A percentile compares a stretch with the other conserved stretches of the same genome.
Conservation (phyloP, 2,329 filamentous ascomycete species). For the Lachnellula hyalina region DNA sequence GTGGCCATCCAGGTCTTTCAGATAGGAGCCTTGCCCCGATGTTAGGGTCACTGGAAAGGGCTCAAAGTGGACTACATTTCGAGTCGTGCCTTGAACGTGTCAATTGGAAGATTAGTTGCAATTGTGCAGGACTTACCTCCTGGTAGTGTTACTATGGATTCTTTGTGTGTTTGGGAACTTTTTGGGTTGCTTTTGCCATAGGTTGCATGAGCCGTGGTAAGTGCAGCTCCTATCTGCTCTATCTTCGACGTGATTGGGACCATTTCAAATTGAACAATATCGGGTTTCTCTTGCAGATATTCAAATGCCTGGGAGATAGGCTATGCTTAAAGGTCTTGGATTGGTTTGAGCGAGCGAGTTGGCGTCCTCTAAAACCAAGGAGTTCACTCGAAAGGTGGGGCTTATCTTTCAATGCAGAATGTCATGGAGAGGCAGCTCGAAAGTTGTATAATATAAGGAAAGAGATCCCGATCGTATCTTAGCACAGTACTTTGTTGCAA, state of each 20-base stretch:
- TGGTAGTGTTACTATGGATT: conserved; percentile 2
- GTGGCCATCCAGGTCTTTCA: conserved; percentile 14
- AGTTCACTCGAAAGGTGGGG: background rate
- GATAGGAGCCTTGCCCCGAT: conserved; percentile 8
- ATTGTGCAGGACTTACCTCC: conserved; percentile 1
- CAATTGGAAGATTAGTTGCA: too few species aligned
- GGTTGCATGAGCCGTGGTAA: background rate
- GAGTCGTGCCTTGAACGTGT: conserved; percentile 9
- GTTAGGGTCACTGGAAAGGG: conserved; percentile 14
- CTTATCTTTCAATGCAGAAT: background rate
- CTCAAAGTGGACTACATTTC: conserved; percentile 11
- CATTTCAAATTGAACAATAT: conserved; percentile 1
- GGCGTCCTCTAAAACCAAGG: background rate
- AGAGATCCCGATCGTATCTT: background rate
- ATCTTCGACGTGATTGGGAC: conserved; percentile 3
- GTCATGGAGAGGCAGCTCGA: background rate
- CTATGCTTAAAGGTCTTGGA: background rate
- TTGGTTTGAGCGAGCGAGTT: background rate
- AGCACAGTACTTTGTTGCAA: background rate
- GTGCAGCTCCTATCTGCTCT: conserved; percentile 2
- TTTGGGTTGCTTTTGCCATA: conserved; percentile 8
- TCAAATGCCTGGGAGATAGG: background rate
- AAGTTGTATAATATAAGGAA: background rate
- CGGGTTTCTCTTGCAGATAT: background rate
- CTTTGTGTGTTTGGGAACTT: conserved; percentile 4